Percentiles rank a stretch among this genome's conserved stretches.
phyloP scores from a whole-genome alignment of 1,284 basidiomycete genomes.

The Leccinum solheimii region DNA sequence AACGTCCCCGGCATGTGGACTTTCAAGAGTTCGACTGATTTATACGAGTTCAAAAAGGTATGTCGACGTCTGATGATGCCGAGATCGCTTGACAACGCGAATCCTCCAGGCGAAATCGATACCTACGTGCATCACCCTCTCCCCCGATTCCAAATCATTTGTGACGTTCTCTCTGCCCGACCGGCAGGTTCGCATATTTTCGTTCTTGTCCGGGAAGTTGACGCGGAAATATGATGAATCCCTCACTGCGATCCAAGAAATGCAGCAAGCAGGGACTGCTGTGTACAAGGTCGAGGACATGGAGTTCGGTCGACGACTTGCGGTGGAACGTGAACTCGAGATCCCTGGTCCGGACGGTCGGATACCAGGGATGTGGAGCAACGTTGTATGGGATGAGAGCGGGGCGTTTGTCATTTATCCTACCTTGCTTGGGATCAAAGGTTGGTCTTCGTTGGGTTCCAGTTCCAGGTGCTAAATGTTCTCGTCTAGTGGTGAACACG shows the following conservation, averaged over 20 bases:
- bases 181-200: constrained; percentile 86
- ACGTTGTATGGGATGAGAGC: constrained; percentile 95
- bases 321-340: constrained; percentile 90
- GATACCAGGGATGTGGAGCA: constrained; percentile 73
- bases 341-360: constrained; percentile 69
- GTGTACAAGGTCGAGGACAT: constrained; percentile 95
- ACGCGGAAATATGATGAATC: constrained; percentile 95
- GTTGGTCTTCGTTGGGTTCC: constrained; percentile 41
- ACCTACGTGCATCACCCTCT: constrained; percentile 89
- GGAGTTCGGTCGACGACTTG: constrained; percentile 97
- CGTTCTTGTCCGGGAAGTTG: constrained; percentile 85
- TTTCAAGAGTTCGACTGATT: constrained; percentile 88
- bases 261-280: constrained; percentile 94
- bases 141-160: constrained; percentile 85
- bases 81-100: not conserved
- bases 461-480: not conserved
- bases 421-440: constrained; percentile 93
- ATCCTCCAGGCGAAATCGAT: constrained; percentile 77
- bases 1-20: constrained; percentile 82
- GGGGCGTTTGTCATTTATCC: constrained; percentile 94
- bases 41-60: constrained; percentile 99
- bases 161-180: constrained; percentile 91
- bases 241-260: constrained; percentile 88
- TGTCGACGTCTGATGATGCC: constrained; percentile 9
- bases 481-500: constrained; percentile 82